These are phyloP conservation scores for Oryza australiensis DNA, from an alignment of 176 grass and related monocot species.

Conservation along the genomic window DNA sequence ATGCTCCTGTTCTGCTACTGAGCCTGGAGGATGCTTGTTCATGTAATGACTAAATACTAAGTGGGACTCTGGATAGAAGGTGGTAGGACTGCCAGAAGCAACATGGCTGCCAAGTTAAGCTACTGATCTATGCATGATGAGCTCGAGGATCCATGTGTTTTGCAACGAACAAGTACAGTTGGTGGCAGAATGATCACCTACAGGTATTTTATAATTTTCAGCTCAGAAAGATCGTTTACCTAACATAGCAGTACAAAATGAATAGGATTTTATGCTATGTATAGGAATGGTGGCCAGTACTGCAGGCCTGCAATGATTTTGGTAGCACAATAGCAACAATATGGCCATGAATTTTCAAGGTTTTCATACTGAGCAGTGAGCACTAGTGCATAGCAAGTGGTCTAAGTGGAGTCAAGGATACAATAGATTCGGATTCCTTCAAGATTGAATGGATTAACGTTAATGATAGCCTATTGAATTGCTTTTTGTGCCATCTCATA, in stretches of 20 bases:
- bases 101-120: conserved; percentile 26
- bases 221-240: neutral
- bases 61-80: neutral
- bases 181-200: conserved; percentile 39
- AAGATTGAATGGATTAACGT: conserved; percentile 11
- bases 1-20: neutral
- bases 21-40: conserved; percentile 28
- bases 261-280: conserved; percentile 7
- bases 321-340: conserved; percentile 6
- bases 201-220: conserved; percentile 11
- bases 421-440: conserved; percentile 13
- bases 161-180: conserved; percentile 32
- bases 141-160: neutral
- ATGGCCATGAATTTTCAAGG: conserved; percentile 26
- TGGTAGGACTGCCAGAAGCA: conserved; percentile 23
- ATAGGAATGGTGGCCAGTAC: conserved; percentile 21
- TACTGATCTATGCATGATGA: conserved; percentile 32
- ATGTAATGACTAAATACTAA: conserved; percentile 9
- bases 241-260: conserved; percentile 7
- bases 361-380: conserved; percentile 25
- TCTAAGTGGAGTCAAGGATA: conserved; percentile 19
- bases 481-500: neutral
- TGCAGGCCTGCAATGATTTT: neutral
- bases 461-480: neutral
- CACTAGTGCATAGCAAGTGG: neutral